Percentiles rank a stretch among this genome's conserved stretches.
Evolutionary conservation across 164 flowering plant species (phyloP).

Genomic region (Magnolia sinica): DNA sequence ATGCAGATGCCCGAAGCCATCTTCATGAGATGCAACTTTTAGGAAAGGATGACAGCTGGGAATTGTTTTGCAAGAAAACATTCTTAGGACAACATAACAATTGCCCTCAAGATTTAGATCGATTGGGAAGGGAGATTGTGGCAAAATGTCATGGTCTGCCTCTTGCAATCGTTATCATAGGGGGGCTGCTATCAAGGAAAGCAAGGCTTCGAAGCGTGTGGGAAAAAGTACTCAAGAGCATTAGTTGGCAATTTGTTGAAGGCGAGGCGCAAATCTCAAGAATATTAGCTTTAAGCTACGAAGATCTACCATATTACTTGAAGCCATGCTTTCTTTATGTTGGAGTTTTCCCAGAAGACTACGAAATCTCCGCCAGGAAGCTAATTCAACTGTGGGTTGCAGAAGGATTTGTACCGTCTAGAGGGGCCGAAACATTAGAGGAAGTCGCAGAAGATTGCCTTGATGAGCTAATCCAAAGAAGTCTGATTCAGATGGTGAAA

Average conservation of each 20-base stretch:
- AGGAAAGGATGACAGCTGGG: neutral
- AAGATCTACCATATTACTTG: neutral
- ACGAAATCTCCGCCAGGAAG: conserved; percentile 29
- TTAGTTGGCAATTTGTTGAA: conserved; percentile 15
- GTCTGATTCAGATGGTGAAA: conserved; percentile 24
- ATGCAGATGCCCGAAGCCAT: neutral
- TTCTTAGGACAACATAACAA: neutral
- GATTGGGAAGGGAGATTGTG: neutral
- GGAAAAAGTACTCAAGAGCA: conserved; percentile 32
- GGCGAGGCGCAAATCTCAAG: neutral
- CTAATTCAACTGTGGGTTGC: conserved; percentile 53
- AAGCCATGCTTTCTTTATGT: conserved; percentile 17
- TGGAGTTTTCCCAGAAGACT: conserved; percentile 33
- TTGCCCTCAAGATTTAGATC: neutral
- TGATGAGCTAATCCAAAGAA: conserved; percentile 34
- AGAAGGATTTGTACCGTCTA: conserved; percentile 38
- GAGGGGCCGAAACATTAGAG: conserved; percentile 33
- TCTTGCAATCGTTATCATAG: conserved; percentile 46
- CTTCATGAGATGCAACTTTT: neutral
- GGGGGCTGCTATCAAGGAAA: conserved; percentile 43
- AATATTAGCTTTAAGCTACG: neutral
- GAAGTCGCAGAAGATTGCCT: conserved; percentile 49
- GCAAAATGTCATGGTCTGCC: conserved; percentile 35
- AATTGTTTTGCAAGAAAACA: neutral
- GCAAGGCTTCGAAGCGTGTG: conserved; percentile 27